phyloP scores from a whole-genome alignment of 768 basidiomycete species.

The Cystobasidiopsis lactophilus region DNA sequence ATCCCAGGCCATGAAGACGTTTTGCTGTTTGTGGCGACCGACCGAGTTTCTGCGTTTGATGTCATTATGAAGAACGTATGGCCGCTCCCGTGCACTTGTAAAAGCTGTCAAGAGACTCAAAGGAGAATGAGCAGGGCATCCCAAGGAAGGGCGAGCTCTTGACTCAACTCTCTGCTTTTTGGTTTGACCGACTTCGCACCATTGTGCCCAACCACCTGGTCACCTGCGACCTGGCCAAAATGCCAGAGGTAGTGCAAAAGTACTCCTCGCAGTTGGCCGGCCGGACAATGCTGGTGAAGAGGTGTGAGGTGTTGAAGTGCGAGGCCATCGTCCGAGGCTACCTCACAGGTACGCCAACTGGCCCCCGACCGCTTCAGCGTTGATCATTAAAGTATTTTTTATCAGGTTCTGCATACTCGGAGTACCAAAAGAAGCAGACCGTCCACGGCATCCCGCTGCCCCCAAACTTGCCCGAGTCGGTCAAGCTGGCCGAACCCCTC shows the following conservation, averaged over 20 bases:
- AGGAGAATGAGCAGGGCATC: conserved; percentile 46
- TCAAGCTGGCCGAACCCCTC: conserved; percentile 55
- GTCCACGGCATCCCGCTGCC: conserved; percentile 68
- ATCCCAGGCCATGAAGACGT: conserved; percentile 35
- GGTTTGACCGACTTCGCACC: conserved; percentile 62
- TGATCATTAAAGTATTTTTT: not conserved
- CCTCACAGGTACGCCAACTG: conserved; percentile 48
- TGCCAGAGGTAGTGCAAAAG: conserved; percentile 56
- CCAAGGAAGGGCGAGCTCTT: conserved; percentile 79
- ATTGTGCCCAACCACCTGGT: conserved; percentile 54
- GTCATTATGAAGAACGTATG: conserved; percentile 71
- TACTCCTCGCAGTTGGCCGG: conserved; percentile 60
- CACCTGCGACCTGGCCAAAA: conserved; percentile 48
- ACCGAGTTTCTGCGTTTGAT: conserved; percentile 92
- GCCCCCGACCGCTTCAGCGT: not conserved
- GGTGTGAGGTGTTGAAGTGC: conserved; percentile 66
- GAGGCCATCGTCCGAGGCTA: conserved; percentile 95
- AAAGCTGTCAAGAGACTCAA: not conserved
- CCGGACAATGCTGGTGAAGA: conserved; percentile 72
- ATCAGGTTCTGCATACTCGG: conserved; percentile 80
- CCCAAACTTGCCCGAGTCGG: conserved; percentile 56
- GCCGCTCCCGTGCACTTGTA: not conserved
- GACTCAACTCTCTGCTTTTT: conserved; percentile 76
- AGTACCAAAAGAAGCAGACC: conserved; percentile 70
- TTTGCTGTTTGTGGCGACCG: conserved; percentile 80